Evolutionary conservation across 768 basidiomycete genomes (phyloP), one percentile per base, ranked within the genome.

Genomic region (Cyclocybe aegerita): DNA sequence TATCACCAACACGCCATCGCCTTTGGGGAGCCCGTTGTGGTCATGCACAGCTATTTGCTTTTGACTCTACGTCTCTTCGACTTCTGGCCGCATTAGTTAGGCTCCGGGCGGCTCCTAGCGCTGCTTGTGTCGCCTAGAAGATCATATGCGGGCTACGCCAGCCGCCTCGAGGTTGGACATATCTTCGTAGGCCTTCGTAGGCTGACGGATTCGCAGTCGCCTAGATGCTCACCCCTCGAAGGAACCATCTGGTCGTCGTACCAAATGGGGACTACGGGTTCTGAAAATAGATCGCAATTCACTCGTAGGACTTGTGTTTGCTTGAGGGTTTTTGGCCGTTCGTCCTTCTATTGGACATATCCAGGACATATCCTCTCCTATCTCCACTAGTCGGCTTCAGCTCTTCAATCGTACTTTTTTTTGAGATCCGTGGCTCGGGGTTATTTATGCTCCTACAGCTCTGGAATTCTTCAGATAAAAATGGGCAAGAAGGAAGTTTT

Each of bases 271-370:
- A 48, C 39, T 35, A 46, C 41, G 23, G 23, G 48, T 52, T 42
- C 55, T 52, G 55, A 60, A 60, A 58, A 60, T 62, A 66, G 61
- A 37, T 23, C 37, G 12, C 44, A 35, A 35, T 48, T 10, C 17
- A 37, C 32, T n/a, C n/a, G 37, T 38, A 35, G 38, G 30, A 10
- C 33, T 42, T 32, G 34, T 31, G 23, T 35, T 39, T 40, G 34
- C 23, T 35, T 73, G 74, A 67, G 69, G 64, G 60, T 63, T 70
- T 71, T 73, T 74, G 55, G 73, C 72, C 64, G 69, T 71, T 74
- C 66, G 71, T 60, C 64, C 43, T 50, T 57, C 52, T 61, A 49
- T 47, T 45, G 35, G 37, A 52, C 30, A 33, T 16, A n/a, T 50
- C 39, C 39, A 46, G 17, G 43, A 23, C 49, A 44, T 43, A 23